Conservation (phyloP, 306 rosid species). For the Cucurbita moschata region DNA sequence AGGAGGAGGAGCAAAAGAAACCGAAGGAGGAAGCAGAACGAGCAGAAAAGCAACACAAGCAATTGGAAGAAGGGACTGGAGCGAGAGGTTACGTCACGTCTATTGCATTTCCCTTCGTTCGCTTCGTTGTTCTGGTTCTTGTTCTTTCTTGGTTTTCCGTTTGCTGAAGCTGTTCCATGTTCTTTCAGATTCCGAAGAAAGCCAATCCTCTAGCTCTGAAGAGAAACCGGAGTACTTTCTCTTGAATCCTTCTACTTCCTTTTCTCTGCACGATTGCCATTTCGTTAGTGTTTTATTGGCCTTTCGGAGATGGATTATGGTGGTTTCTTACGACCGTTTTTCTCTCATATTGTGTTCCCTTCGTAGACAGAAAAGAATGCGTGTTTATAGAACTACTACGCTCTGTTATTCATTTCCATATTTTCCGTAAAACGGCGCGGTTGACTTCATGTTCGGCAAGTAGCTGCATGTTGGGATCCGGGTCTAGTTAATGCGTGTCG, state of each 20-base stretch:
- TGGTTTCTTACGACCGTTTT: slow-evolving; percentile 13
- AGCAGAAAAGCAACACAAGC: not conserved
- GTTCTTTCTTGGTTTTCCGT: slow-evolving; percentile 19
- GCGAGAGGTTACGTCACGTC: slow-evolving; percentile 46
- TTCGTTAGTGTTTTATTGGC: slow-evolving; percentile 11
- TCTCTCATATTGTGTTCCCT: not conserved
- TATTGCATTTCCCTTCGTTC: not conserved
- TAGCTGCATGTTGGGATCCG: slow-evolving; percentile 44
- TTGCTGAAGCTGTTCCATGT: slow-evolving; percentile 22
- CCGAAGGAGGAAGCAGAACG: slow-evolving; percentile 5
- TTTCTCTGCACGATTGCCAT: slow-evolving; percentile 14
- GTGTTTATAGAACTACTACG: not conserved
- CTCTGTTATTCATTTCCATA: not conserved
- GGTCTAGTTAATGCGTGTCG: slow-evolving; percentile 8
- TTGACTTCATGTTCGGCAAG: slow-evolving; percentile 20
- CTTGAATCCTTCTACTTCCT: slow-evolving; percentile 2
- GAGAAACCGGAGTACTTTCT: slow-evolving; percentile 53
- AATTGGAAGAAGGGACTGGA: slow-evolving; percentile 8
- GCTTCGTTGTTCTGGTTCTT: slow-evolving; percentile 2
- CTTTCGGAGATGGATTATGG: not conserved
- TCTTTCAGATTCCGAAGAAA: slow-evolving; percentile 61
- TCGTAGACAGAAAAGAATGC: not conserved
- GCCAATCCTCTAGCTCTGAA: slow-evolving; percentile 47
- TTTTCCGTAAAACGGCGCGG: not conserved
- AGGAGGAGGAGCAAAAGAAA: not conserved